A percentile compares a stretch with the other conserved stretches of the same genome.
These are phyloP conservation scores for Choanephora cucurbitarum DNA, from an alignment of 371 early-diverging fungal species.

Conservation along the genomic window DNA sequence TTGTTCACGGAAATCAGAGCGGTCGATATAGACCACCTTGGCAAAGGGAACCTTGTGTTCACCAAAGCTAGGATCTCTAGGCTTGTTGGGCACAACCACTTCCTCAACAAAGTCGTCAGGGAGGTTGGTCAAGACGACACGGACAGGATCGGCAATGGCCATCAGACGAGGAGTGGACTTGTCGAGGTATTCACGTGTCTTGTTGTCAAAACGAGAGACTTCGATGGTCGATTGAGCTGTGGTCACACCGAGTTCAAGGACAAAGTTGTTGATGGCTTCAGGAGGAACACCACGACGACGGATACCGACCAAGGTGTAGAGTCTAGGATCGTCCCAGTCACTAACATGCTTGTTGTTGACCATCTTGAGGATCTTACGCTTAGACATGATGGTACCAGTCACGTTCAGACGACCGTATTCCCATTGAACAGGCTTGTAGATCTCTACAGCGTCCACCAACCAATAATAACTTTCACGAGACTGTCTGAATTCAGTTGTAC, in stretches of 20 bases:
- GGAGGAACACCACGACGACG: conserved; percentile 99
- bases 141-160: conserved; percentile 89
- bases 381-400: conserved; percentile 96
- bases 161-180: conserved; percentile 91
- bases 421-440: conserved; percentile 99
- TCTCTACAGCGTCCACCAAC: conserved; percentile 97
- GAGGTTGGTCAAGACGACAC: conserved; percentile 86
- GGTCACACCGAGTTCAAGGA: conserved; percentile 92
- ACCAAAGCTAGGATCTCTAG: conserved; percentile 83
- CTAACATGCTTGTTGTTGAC: conserved; percentile 78
- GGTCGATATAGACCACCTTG: conserved; percentile 90
- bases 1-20: conserved; percentile 90
- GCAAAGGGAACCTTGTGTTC: conserved; percentile 88
- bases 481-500: conserved; percentile 97
- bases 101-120: conserved; percentile 75
- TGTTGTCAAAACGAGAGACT: conserved; percentile 92
- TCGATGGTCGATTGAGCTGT: conserved; percentile 88
- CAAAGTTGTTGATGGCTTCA: conserved; percentile 98
- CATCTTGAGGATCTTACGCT: conserved; percentile 96
- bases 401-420: conserved; percentile 98
- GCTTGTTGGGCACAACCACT: conserved; percentile 85
- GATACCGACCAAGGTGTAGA: conserved; percentile 97
- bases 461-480: conserved; percentile 99
- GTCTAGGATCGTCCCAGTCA: conserved; percentile 98
- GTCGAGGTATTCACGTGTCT: conserved; percentile 94